Conservation (phyloP, 164 flowering plant species). For the Paratinospora sagittata region DNA sequence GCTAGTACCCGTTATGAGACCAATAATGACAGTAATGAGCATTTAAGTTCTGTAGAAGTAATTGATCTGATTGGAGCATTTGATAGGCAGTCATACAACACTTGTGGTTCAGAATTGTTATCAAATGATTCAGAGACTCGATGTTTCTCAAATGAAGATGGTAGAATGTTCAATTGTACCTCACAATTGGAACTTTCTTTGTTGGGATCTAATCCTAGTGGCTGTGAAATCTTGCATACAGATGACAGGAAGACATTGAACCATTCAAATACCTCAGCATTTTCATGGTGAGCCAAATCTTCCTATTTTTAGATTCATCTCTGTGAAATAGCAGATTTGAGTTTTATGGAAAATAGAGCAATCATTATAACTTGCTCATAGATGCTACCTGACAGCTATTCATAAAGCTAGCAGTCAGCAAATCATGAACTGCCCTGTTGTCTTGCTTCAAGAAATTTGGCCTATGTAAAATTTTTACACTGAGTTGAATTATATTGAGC, state of each 20-base stretch:
- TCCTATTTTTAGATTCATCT: not conserved
- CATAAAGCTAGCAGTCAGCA: no score
- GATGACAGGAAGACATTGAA: constrained; percentile 41
- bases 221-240: constrained; percentile 25
- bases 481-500: no score
- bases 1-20: constrained; percentile 20
- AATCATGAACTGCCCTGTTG: no score
- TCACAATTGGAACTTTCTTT: constrained; percentile 65
- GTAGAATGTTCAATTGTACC: constrained; percentile 26
- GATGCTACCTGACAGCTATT: no score
- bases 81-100: constrained; percentile 21
- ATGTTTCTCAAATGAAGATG: constrained; percentile 21
- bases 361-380: no score
- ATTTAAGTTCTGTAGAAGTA: constrained; percentile 39
- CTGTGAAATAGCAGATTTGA: not conserved
- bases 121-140: constrained; percentile 6
- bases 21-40: constrained; percentile 15
- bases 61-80: constrained; percentile 74
- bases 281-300: constrained; percentile 32
- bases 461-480: no score
- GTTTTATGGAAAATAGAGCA: no score
- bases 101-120: constrained; percentile 2
- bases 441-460: no score
- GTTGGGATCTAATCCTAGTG: constrained; percentile 39
- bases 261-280: constrained; percentile 77